Evolutionary conservation across 345 rosid genomes (phyloP), one percentile per base, ranked within the genome.

Genomic region (Populus davidiana): DNA sequence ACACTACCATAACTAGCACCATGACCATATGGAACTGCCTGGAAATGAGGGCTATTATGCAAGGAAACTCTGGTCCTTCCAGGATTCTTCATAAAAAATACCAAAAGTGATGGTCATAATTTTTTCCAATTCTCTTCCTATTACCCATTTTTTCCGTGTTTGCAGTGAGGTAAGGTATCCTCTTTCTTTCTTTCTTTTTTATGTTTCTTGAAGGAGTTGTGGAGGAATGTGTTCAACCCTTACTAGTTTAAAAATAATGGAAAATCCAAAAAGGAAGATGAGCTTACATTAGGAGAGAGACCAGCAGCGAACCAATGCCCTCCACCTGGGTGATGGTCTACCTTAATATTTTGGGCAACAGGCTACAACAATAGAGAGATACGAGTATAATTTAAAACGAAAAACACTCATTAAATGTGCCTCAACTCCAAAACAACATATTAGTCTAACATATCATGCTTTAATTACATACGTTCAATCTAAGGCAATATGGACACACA

Each of bases 291-390:
- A 72, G 99, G 99, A 83, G 99, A 96, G 79, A 96, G 96, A 77
- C 99, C 99, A 83, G 99, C 98, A 78, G 99, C 97, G 87, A 93
- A 92, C 99, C 99, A 96, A 85, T 96, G 98, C 83, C 99, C 99
- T 72, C 97, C 97, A 73, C 97, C 98, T 67, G 97, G 98, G 80
- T 93, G 97, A 93, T 96, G 99, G 73, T 93, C 94, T 82, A 96
- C 97, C 87, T 90, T 96, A 75, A 91, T 77, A 84, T 89, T 96
- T 86, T 92, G 99, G 76, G 89, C 76, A 78, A 96, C 98, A 80
- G 92, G 90, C 99, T 96, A 76, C 73, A 73, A 56, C 59, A 62
- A 76, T 25, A 76, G 73, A 25, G 12, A 81, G 52, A 77, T 49
- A 73, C 62, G 17, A 75, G 75, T 31, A 52, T 67, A 31, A 41